phyloP scores from a whole-genome alignment of 371 early-diverging fungal genomes.

The Nematocida parisii region DNA sequence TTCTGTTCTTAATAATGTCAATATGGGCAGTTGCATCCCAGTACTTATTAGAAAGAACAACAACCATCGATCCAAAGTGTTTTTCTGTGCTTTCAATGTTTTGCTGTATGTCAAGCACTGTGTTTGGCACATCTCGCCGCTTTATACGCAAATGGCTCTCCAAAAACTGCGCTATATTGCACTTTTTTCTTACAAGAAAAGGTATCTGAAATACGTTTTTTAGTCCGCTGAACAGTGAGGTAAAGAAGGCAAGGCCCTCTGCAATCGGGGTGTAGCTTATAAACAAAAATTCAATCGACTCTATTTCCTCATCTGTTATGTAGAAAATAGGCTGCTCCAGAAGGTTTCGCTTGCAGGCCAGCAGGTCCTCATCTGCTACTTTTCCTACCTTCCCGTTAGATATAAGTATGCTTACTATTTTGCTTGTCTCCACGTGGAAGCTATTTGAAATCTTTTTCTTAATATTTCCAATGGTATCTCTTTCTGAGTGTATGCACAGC shows the following conservation, averaged over 20 bases:
- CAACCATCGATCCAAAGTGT: conserved; percentile 8
- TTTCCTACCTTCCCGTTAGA: neutral
- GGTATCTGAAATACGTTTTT: conserved; percentile 17
- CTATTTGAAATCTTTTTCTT: neutral
- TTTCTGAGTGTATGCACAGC: conserved; percentile 24
- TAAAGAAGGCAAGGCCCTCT: conserved; percentile 26
- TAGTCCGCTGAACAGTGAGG: conserved; percentile 22
- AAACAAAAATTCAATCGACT: conserved; percentile 45
- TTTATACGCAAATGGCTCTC: conserved; percentile 8
- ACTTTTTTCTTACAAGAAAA: conserved; percentile 27
- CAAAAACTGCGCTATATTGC: conserved; percentile 40
- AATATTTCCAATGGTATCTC: neutral
- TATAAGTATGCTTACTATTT: conserved; percentile 5
- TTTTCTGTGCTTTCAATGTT: neutral
- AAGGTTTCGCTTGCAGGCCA: conserved; percentile 13
- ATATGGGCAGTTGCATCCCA: conserved; percentile 48
- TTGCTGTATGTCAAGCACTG: conserved; percentile 37
- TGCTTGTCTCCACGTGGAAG: conserved; percentile 2
- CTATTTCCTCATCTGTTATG: conserved; percentile 20
- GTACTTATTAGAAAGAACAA: conserved; percentile 39
- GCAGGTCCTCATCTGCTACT: conserved; percentile 12
- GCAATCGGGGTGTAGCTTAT: conserved; percentile 16
- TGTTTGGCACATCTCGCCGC: conserved; percentile 19
- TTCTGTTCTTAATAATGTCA: conserved; percentile 33
- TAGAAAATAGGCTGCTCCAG: conserved; percentile 49